Evolutionary conservation across 805 yeast species (phyloP).

Genomic region (Ascoidea tarda): DNA sequence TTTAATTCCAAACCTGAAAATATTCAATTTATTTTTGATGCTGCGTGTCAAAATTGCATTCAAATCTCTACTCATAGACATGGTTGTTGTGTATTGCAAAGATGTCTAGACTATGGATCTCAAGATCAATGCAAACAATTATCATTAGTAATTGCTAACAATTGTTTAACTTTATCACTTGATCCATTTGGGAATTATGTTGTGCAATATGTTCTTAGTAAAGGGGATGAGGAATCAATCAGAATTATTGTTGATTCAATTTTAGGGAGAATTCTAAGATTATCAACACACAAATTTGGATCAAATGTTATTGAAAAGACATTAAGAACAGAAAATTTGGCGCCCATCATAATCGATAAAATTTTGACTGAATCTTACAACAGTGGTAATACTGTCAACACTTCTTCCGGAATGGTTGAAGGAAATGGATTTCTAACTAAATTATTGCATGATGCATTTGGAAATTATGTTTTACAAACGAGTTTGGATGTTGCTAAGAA

Average conservation of each 20-base stretch:
- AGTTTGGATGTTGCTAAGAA: constrained; percentile 48
- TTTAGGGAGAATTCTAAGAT: constrained; percentile 19
- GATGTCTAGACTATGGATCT: constrained; percentile 86
- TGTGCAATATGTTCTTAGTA: constrained; percentile 73
- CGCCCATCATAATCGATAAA: constrained; percentile 35
- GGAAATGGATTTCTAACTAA: constrained; percentile 24
- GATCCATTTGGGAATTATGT: constrained; percentile 98
- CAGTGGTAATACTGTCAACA: background rate
- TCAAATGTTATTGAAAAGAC: constrained; percentile 92
- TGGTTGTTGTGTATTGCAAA: constrained; percentile 93
- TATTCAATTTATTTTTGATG: constrained; percentile 80
- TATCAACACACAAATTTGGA: constrained; percentile 83
- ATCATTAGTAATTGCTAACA: constrained; percentile 50
- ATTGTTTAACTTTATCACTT: constrained; percentile 56
- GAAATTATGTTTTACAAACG: constrained; percentile 91
- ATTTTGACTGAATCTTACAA: constrained; percentile 22
- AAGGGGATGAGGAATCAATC: constrained; percentile 22
- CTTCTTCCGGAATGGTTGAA: background rate
- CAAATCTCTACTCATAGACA: constrained; percentile 91
- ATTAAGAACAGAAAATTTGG: constrained; percentile 32
- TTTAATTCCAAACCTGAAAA: constrained; percentile 40
- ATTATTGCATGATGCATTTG: constrained; percentile 79
- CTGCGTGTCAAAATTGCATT: constrained; percentile 58
- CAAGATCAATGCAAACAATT: constrained; percentile 53
- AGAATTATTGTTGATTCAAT: constrained; percentile 20